These are phyloP conservation scores for Oryza coarctata DNA, from an alignment of 176 grass and related monocot genomes.

Conservation along the genomic window DNA sequence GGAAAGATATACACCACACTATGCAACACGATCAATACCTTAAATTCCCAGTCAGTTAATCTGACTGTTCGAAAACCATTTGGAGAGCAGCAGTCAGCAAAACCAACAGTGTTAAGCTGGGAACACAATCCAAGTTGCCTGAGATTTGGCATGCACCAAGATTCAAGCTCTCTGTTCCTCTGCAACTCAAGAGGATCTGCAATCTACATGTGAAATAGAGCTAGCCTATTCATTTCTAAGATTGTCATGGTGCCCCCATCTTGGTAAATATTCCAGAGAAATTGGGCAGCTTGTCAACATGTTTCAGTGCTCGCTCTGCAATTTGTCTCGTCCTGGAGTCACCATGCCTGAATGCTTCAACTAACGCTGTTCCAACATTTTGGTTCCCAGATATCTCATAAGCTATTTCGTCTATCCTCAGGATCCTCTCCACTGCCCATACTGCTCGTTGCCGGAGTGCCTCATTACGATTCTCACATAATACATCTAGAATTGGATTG, in stretches of 20 bases:
- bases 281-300: constrained; percentile 96
- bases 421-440: constrained; percentile 94
- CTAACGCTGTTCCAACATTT: constrained; percentile 85
- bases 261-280: constrained; percentile 93
- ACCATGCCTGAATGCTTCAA: constrained; percentile 91
- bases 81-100: background rate
- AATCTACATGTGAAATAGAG: constrained; percentile 39
- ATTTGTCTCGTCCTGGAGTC: constrained; percentile 88
- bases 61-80: background rate
- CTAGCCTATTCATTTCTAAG: constrained; percentile 24
- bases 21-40: constrained; percentile 42
- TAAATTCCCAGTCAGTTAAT: constrained; percentile 32
- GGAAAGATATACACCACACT: constrained; percentile 43
- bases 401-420: constrained; percentile 74
- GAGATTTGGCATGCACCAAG: constrained; percentile 8
- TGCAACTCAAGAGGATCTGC: constrained; percentile 10
- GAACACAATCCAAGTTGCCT: background rate
- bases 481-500: constrained; percentile 67
- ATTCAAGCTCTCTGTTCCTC: background rate
- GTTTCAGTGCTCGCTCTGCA: constrained; percentile 87
- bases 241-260: constrained; percentile 56
- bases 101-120: background rate
- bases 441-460: constrained; percentile 61
- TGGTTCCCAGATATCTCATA: constrained; percentile 84
- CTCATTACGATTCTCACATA: constrained; percentile 69